These are phyloP conservation scores for Rosa lucieae DNA, from an alignment of 306 rosid species.

Conservation along the genomic window DNA sequence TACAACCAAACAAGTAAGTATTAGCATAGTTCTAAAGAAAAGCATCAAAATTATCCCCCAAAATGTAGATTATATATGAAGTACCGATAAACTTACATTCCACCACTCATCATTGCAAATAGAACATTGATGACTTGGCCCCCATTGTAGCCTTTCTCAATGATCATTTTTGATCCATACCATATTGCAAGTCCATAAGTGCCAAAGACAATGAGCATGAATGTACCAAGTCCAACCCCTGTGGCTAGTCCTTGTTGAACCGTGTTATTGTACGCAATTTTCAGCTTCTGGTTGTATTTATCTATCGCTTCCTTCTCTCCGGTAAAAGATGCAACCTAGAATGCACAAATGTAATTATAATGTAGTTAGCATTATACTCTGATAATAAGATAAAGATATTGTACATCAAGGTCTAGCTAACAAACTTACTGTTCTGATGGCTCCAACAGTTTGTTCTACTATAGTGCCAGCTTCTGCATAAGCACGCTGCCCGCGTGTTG, in stretches of 20 bases:
- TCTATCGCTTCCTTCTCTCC: constrained; percentile 81
- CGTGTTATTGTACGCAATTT: constrained; percentile 48
- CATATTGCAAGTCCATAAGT: constrained; percentile 82
- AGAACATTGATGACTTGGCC: constrained; percentile 69
- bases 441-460: constrained; percentile 81
- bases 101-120: constrained; percentile 75
- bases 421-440: constrained; percentile 75
- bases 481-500: constrained; percentile 79
- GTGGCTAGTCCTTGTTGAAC: constrained; percentile 70
- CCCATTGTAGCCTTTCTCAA: constrained; percentile 65
- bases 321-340: constrained; percentile 83
- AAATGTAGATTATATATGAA: background rate
- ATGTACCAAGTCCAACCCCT: constrained; percentile 62
- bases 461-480: constrained; percentile 86
- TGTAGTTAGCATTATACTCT: too few species aligned
- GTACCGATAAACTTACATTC: constrained; percentile 52
- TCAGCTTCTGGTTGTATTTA: constrained; percentile 57
- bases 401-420: background rate
- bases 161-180: constrained; percentile 77
- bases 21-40: background rate
- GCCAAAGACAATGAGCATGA: constrained; percentile 47
- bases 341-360: background rate
- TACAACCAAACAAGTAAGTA: background rate
- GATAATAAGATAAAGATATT: too few species aligned
- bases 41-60: too few species aligned